A percentile compares a stretch with the other conserved stretches of the same genome.
phyloP scores from a whole-genome alignment of 2,329 filamentous ascomycete genomes.

The Fusarium sp. region DNA sequence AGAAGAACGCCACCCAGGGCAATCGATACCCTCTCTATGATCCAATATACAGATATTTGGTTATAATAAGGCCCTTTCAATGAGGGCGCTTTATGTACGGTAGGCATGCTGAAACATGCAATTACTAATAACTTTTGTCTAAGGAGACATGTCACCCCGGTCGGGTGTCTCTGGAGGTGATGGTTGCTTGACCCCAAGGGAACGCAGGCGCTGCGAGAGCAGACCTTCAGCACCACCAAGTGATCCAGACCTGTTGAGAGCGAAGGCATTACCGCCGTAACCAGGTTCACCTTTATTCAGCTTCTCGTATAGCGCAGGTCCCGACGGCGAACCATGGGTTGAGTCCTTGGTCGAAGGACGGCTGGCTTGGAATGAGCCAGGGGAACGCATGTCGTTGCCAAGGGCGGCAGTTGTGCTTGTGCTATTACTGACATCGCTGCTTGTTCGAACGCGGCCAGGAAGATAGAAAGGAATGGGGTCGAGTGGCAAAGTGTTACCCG shows the following conservation, averaged over 20 bases:
- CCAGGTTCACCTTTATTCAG: constrained; percentile 71
- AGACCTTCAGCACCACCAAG: constrained; percentile 67
- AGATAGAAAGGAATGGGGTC: constrained; percentile 63
- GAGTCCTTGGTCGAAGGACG: constrained; percentile 51
- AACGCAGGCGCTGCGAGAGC: constrained; percentile 73
- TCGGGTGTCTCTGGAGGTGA: constrained; percentile 2
- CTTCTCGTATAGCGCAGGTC: constrained; percentile 67
- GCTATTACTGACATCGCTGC: constrained; percentile 46
- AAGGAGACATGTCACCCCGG: not conserved
- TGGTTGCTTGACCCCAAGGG: constrained; percentile 61
- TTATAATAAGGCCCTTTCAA: not conserved
- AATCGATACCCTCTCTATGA: constrained; percentile 14
- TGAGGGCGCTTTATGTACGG: constrained; percentile 1
- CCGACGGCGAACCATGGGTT: constrained; percentile 41
- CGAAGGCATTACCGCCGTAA: constrained; percentile 67
- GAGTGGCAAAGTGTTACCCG: constrained; percentile 50
- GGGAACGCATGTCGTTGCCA: constrained; percentile 36
- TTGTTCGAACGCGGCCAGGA: constrained; percentile 45
- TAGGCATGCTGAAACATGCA: not conserved
- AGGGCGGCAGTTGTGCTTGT: constrained; percentile 40
- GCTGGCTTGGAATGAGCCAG: constrained; percentile 43
- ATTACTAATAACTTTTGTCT: not conserved
- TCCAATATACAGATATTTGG: not conserved
- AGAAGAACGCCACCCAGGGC: constrained; percentile 4
- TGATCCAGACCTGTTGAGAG: constrained; percentile 47